phyloP scores from a whole-genome alignment of 495 filamentous ascomycete species.

The Hypoxylon lienhwacheense region DNA sequence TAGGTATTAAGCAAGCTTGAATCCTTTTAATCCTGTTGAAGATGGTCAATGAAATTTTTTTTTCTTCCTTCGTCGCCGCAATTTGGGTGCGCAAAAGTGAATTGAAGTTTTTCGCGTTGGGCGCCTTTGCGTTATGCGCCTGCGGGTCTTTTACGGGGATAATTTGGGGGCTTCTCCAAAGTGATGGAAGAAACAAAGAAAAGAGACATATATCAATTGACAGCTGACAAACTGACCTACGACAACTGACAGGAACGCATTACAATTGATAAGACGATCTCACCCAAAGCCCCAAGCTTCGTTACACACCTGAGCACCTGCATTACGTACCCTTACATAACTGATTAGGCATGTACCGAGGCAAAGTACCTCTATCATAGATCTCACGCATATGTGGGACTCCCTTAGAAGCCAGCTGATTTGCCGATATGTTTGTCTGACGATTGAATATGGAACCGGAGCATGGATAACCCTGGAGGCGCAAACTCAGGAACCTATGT shows the following conservation, averaged over 20 bases:
- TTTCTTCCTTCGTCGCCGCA: too few relatives aligned
- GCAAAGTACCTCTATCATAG: too few relatives aligned
- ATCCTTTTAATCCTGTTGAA: background rate
- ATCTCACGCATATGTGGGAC: background rate
- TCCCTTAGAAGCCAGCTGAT: background rate
- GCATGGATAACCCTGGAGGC: too few relatives aligned
- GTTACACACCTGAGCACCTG: too few relatives aligned
- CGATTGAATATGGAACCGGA: background rate
- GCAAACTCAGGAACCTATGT: too few relatives aligned
- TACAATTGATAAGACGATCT: too few relatives aligned
- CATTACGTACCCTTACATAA: too few relatives aligned
- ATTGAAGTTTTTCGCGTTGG: conserved; percentile 33
- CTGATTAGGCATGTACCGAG: too few relatives aligned
- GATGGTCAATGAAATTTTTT: conserved; percentile 7
- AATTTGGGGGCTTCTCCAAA: background rate
- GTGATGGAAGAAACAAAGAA: background rate
- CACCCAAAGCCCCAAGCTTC: too few relatives aligned
- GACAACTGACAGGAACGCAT: too few relatives aligned
- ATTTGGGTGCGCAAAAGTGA: conserved; percentile 20
- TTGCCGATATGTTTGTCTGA: conserved; percentile 16
- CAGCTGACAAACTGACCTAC: too few relatives aligned
- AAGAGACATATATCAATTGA: background rate
- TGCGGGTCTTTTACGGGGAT: conserved; percentile 7
- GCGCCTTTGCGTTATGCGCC: conserved; percentile 31
- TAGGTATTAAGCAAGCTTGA: too few relatives aligned